Evolutionary conservation across 208 protist genomes (phyloP), one percentile per base, ranked within the genome.

Genomic region (Trypanosoma vivax): DNA sequence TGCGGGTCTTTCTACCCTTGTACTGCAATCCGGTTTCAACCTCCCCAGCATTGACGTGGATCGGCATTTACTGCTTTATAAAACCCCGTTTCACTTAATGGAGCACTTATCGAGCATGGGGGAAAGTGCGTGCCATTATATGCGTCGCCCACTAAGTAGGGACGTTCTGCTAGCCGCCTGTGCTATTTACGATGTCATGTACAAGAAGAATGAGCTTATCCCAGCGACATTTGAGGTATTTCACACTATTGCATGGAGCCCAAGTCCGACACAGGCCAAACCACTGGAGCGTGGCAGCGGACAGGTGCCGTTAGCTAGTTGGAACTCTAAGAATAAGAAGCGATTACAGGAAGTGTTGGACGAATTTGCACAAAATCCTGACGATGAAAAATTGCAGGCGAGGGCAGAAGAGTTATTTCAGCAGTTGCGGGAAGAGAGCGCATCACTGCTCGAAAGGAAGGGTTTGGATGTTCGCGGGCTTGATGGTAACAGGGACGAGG

Each of bases 31-130:
- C 13, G 90, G 88, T 11, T 95, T 95, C 56, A 87, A 64, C 40
- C 76, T 96, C 25, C 88, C 88, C 13, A 93, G 84, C 11, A 90
- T 96, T 42, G 90, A 96, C 59, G 55, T 95, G n/a, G 88, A 95
- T 43, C 75, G 88, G 10, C 84, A 92, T 53, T 47, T 91, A 34
- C 80, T 94, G 11, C 68, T 91, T 3, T 94, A 91, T 62, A 70
- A 92, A 61, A 87, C 82, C 14, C 81, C 90, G 14, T 96, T 96
- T 54, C 82, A 93, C 42, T 51, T 94, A 10, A 90, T 96, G 83
- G 84, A 94, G 50, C 84, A 96, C 51, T 66, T 96, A 19, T 66
- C 79, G 5, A 53, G 56, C 35, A 96, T 96, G 83, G 90, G 90
- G 13, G 86, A 96, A 51, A 90, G 73, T 47, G 81, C 79, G 5